Conservation (phyloP, 2,329 filamentous ascomycete species). For the Hypoxylon sp. region DNA sequence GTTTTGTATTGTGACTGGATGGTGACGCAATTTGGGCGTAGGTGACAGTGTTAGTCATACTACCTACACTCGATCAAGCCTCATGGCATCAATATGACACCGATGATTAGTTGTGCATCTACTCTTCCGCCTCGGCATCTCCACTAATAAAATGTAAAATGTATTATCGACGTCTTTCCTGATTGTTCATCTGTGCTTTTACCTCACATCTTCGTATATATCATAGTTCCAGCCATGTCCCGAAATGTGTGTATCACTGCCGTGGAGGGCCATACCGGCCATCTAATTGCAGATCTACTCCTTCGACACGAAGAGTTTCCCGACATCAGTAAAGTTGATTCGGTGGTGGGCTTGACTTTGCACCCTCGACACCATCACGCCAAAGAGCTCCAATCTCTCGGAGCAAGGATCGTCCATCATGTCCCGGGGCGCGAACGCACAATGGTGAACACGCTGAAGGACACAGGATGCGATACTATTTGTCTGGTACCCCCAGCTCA, state of each 20-base stretch:
- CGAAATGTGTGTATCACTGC: conserved; percentile 16
- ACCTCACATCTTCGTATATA: background rate
- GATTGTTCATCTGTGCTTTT: background rate
- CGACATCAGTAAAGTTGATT: conserved; percentile 15
- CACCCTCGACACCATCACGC: conserved; percentile 14
- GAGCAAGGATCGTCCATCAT: conserved; percentile 13
- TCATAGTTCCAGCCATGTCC: conserved; percentile 1
- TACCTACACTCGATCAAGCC: background rate
- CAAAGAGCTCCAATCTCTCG: conserved; percentile 9
- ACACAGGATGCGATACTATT: conserved; percentile 8
- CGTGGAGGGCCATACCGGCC: conserved; percentile 17
- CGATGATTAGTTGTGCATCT: background rate
- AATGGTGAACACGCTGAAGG: conserved; percentile 7
- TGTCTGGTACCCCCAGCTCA: conserved; percentile 10
- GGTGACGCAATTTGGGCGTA: background rate
- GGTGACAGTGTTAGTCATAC: background rate
- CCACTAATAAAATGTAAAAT: background rate
- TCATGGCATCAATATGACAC: conserved; percentile 11
- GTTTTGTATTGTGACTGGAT: background rate
- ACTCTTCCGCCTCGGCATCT: background rate
- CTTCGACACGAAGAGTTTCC: conserved; percentile 13
- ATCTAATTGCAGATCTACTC: conserved; percentile 18
- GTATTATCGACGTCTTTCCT: background rate
- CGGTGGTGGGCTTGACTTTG: background rate
- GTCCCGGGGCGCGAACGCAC: conserved; percentile 6